A percentile compares a stretch with the other conserved stretches of the same genome.
Conservation (phyloP, 2,329 filamentous ascomycete species). For the Elsinoe fawcettii region DNA sequence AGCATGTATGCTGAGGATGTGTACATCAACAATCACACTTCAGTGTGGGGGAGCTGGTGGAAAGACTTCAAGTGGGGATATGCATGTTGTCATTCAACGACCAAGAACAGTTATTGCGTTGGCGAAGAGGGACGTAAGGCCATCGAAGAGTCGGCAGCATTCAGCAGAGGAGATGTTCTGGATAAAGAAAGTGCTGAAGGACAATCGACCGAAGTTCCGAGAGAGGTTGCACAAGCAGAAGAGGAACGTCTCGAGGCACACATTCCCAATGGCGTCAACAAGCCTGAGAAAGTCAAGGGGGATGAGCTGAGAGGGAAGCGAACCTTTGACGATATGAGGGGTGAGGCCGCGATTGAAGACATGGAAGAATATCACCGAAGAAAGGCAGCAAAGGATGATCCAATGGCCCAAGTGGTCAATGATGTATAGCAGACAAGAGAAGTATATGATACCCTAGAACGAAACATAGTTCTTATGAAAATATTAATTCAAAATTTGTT, state of each 20-base stretch:
- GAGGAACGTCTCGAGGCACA: conserved; percentile 35
- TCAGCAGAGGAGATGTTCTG: conserved; percentile 44
- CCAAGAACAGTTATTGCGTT: conserved; percentile 97
- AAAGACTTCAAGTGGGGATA: conserved; percentile 92
- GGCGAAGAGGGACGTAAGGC: conserved; percentile 79
- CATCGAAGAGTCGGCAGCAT: conserved; percentile 65
- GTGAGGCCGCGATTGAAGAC: conserved; percentile 71
- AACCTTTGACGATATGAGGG: conserved; percentile 69
- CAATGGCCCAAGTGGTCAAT: conserved; percentile 18
- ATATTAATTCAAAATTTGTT: too few species aligned
- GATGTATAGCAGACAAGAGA: conserved; percentile 6
- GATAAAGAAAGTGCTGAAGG: conserved; percentile 22
- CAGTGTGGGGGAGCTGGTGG: conserved; percentile 98
- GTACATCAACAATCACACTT: conserved; percentile 80
- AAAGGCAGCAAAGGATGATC: conserved; percentile 15
- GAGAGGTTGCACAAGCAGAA: conserved; percentile 36
- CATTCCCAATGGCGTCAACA: conserved; percentile 37
- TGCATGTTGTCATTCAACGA: conserved; percentile 82
- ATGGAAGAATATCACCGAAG: conserved; percentile 1
- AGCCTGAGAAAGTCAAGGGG: conserved; percentile 34
- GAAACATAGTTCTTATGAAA: too few species aligned
- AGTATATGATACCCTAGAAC: neutral
- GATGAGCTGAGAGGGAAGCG: conserved; percentile 45
- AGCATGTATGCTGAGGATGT: conserved; percentile 92
- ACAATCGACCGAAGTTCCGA: conserved; percentile 29